Conservation (phyloP, 176 grass and related monocot species). For the Tillandsia fasciculata region DNA sequence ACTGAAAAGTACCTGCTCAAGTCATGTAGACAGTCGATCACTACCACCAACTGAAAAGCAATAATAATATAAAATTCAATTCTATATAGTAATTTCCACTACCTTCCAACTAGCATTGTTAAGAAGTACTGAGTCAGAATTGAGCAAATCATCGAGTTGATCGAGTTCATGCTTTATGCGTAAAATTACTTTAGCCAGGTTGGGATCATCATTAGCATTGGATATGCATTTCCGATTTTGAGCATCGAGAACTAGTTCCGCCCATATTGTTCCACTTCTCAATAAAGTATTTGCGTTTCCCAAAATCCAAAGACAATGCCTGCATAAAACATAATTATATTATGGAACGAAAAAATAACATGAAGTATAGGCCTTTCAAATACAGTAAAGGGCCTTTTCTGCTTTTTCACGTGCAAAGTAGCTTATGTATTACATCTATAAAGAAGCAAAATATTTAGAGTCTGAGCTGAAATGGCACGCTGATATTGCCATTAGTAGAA, state of each 20-base stretch:
- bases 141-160: constrained; percentile 69
- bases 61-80: neutral
- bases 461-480: neutral
- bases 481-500: neutral
- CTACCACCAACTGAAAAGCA: neutral
- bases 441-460: neutral
- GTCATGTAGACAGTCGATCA: neutral
- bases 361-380: neutral
- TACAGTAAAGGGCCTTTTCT: no score
- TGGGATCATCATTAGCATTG: constrained; percentile 33
- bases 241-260: constrained; percentile 40
- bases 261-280: constrained; percentile 52
- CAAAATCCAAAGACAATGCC: constrained; percentile 79
- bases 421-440: no score
- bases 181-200: constrained; percentile 43
- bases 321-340: constrained; percentile 22
- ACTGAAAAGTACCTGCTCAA: constrained; percentile 58
- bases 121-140: constrained; percentile 58
- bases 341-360: neutral
- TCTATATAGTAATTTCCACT: neutral
- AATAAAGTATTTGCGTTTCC: constrained; percentile 48
- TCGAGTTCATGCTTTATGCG: constrained; percentile 54
- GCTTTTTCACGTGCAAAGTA: no score
- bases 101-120: constrained; percentile 74
- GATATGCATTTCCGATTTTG: constrained; percentile 29